Conservation (phyloP, 306 rosid species). For the Erythrophleum fordii region DNA sequence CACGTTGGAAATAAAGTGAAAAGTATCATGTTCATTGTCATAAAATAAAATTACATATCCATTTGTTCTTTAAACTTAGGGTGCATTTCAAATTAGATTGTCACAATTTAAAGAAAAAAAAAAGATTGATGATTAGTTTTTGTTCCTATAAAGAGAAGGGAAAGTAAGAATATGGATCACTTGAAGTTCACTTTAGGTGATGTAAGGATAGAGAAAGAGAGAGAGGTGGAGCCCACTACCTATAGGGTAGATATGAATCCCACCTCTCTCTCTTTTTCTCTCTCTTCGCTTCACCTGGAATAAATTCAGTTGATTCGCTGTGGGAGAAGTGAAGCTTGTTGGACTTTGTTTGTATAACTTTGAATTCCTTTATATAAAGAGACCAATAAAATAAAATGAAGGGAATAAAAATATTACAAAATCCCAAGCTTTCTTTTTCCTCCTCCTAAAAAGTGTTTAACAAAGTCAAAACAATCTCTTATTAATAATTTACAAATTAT, state of each 20-base stretch:
- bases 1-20: conserved; percentile 6
- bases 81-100: too few species aligned
- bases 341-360: neutral
- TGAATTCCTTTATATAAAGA: conserved; percentile 30
- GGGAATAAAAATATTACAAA: neutral
- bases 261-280: too few species aligned
- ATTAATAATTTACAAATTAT: neutral
- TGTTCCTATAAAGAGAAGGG: conserved; percentile 14
- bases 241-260: too few species aligned
- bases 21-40: neutral
- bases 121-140: conserved; percentile 9
- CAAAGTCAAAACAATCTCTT: neutral
- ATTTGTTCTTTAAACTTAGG: too few species aligned
- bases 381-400: neutral
- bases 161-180: too few species aligned
- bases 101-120: neutral
- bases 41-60: neutral
- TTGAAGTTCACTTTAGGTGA: too few species aligned
- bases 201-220: too few species aligned
- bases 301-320: too few species aligned
- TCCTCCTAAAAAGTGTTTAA: neutral
- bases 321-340: neutral
- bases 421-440: neutral
- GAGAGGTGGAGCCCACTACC: too few species aligned
- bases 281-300: too few species aligned